Base-by-base conservation (phyloP, 306 rosid genomes). In the Morella rubra region DNA sequence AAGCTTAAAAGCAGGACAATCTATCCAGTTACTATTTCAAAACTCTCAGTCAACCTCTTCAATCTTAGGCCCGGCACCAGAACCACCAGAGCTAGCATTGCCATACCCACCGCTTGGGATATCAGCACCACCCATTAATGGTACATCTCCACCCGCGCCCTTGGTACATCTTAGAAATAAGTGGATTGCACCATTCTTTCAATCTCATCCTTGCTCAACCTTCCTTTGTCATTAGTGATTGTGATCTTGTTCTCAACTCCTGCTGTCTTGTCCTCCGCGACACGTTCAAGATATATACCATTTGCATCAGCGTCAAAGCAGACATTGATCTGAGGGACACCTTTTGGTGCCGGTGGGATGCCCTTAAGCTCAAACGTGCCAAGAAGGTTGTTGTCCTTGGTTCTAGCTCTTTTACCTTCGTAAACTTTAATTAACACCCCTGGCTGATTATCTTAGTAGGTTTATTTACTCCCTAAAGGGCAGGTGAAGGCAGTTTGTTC, bases 161-260 rank as follows among this genome's bases (percentile, higher is more conserved):
- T n/a, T 53, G 58, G 16, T 49, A 49, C 52, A 49, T 11, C 52
- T 49, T 49, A 12, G 52, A 12, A 1, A 49, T 14, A 11, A 11
- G 14, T 53, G 58, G 58, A 16, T 53, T 53, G 58, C 4, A 82
- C 86, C 84, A 82, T 73, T 32, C 74, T 80, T 71, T 82, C 81
- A 50, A 80, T 82, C 56, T 79, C 79, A 22, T 77, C 84, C 76
- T 82, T 84, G 1, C 82, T 76, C 41, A 27, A 84, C 59, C 80
- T 54, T 1, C 87, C 77, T 49, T 71, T 77, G 81, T 82, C 84
- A 4, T 85, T 82, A 6, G 86, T 85, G 60, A 85, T 74, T 27
- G 86, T 77, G 32, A 74, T 80, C 78, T 85, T 85, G 55, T 80
- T 82, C 62, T 80, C 80, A 60, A 80, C 69, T 16, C 89, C 83